Base-by-base conservation (phyloP, 768 basidiomycete species). In the Amylocystis lapponica region DNA sequence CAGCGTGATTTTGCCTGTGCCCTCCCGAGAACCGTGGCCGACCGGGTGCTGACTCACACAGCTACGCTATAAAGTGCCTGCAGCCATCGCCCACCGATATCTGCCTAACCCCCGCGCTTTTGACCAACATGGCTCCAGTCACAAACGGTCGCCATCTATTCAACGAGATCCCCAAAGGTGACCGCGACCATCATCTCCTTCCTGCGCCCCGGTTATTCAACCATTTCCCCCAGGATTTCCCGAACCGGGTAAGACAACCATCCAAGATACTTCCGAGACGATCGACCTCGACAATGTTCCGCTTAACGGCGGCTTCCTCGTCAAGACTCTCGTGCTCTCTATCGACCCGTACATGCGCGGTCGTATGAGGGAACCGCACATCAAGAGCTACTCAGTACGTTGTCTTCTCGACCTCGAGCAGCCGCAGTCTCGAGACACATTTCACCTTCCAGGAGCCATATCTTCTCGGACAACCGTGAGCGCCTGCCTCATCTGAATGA, bases 121-220 rank as follows among this genome's bases (percentile, higher is more conserved):
- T n/a, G n/a, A n/a, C n/a, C n/a, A n/a, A n/a, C n/a, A 60, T 60
- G 58, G 51, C 58, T 21, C 52, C 56, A 26, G 41, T 58, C 27
- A 52, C 33, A 26, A 64, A 64, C 50, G 53, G 50, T 16, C 55
- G 58, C 22, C 34, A 53, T 21, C 45, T 62, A 27, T 62, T 57
- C 54, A 57, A 56, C 39, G 55, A 57, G 32, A 25, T 57, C 30
- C 62, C 61, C 2, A 49, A 36, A 20, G 58, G 60, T 55, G 56
- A 48, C 55, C 51, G 6, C 39, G 57, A 19, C n/a, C 20, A n/a
- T 13, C 5, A 10, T 22, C 27, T 21, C 17, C 9, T 25, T 6
- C n/a, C 21, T 20, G 25, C 25, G 23, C 29, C 3, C 2, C 4
- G 19, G 5, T 20, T 27, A 10, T 12, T 19, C 4, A 12, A 14